Conservation (phyloP, 2,329 filamentous ascomycete genomes). For the Ophiostoma perfectum region DNA sequence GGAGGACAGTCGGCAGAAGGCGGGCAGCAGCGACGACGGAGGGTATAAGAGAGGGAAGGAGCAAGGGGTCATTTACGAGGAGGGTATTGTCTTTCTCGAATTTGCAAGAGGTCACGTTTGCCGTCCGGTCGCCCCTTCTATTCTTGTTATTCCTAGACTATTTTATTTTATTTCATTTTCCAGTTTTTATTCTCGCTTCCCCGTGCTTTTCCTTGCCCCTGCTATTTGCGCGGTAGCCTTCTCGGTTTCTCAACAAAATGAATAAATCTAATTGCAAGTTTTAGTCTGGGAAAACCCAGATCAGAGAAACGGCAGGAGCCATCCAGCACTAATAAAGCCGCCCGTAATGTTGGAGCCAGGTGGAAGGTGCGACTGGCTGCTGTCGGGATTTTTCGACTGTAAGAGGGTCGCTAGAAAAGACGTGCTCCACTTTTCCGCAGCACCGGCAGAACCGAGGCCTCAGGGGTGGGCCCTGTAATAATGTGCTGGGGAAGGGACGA, state of each 20-base stretch:
- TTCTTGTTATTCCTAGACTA: slow-evolving; percentile 4
- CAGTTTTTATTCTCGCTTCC: slow-evolving; percentile 16
- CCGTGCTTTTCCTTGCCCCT: slow-evolving; percentile 19
- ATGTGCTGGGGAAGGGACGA: slow-evolving; percentile 6
- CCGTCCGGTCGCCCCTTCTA: not conserved
- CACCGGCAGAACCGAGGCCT: slow-evolving; percentile 14
- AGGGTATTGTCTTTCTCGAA: not conserved
- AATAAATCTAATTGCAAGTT: not conserved
- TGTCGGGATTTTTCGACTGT: slow-evolving; percentile 16
- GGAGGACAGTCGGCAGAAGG: not conserved
- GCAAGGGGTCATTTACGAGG: not conserved
- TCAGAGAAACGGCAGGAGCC: slow-evolving; percentile 13
- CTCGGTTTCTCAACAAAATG: slow-evolving; percentile 20
- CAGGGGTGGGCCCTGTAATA: slow-evolving; percentile 1
- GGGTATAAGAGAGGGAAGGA: not conserved
- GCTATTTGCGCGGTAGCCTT: slow-evolving; percentile 22
- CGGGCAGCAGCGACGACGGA: slow-evolving; percentile 7
- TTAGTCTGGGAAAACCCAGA: not conserved
- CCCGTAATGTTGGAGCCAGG: not conserved
- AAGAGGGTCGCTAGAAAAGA: slow-evolving; percentile 7
- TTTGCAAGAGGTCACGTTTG: slow-evolving; percentile 15
- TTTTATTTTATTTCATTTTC: slow-evolving; percentile 8
- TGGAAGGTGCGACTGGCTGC: slow-evolving; percentile 15
- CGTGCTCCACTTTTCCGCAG: slow-evolving; percentile 16
- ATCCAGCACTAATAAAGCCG: not conserved